A percentile compares a stretch with the other conserved stretches of the same genome.
Conservation (phyloP, 2,329 filamentous ascomycete species). For the Epichloe amarillans region DNA sequence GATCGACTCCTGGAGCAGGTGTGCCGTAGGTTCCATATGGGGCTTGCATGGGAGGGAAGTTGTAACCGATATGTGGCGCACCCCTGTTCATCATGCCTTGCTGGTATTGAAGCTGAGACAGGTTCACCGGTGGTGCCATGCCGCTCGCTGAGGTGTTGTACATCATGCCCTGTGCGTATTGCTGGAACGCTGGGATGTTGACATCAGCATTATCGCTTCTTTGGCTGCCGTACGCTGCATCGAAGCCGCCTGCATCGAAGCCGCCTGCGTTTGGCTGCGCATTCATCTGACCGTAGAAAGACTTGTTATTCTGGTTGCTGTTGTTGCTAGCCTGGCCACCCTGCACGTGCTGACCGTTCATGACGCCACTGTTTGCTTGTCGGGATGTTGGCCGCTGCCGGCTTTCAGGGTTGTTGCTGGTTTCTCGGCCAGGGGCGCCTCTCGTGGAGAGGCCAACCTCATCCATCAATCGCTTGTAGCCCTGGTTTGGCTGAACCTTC, state of each 20-base stretch:
- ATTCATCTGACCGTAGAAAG: slow-evolving; percentile 41
- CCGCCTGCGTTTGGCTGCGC: slow-evolving; percentile 24
- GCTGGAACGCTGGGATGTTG: slow-evolving; percentile 34
- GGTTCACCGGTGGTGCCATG: slow-evolving; percentile 31
- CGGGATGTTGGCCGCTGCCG: slow-evolving; percentile 43
- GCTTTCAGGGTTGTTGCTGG: slow-evolving; percentile 31
- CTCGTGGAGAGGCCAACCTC: slow-evolving; percentile 81
- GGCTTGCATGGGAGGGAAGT: slow-evolving; percentile 41
- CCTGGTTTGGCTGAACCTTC: slow-evolving; percentile 87
- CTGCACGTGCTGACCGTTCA: slow-evolving; percentile 28
- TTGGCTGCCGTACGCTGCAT: slow-evolving; percentile 37
- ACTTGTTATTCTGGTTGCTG: slow-evolving; percentile 22
- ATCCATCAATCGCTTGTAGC: slow-evolving; percentile 98
- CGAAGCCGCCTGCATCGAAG: slow-evolving; percentile 33
- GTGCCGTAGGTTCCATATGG: slow-evolving; percentile 40
- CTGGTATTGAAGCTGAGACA: slow-evolving; percentile 46
- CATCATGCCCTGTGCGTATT: slow-evolving; percentile 38
- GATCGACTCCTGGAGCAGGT: slow-evolving; percentile 36
- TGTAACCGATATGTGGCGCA: slow-evolving; percentile 41
- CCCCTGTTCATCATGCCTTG: slow-evolving; percentile 43
- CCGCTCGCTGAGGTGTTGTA: slow-evolving; percentile 33
- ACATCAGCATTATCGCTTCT: slow-evolving; percentile 40
- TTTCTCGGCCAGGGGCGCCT: slow-evolving; percentile 30
- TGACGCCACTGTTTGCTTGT: slow-evolving; percentile 28
- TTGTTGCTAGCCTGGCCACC: slow-evolving; percentile 18